Evolutionary conservation across 345 rosid genomes (phyloP).

Genomic region (Aethionema arabicum): DNA sequence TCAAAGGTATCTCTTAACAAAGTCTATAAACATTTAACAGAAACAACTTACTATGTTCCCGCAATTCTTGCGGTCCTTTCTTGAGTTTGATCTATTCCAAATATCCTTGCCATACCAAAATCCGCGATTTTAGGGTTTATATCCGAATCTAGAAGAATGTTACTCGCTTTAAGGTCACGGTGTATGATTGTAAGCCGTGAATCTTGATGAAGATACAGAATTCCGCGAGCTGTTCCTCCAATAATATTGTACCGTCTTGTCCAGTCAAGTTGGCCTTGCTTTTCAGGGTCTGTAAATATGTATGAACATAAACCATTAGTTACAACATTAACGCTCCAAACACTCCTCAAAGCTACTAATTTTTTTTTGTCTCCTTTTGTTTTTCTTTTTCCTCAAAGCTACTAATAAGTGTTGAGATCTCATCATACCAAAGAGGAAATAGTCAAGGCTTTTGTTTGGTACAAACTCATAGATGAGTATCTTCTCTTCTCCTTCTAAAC

Average conservation of each 20-base stretch:
- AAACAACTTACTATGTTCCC: no score
- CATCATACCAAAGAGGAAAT: slow-evolving; percentile 3
- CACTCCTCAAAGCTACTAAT: background rate
- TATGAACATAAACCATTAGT: background rate
- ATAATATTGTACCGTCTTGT: slow-evolving; percentile 37
- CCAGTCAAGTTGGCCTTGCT: slow-evolving; percentile 45
- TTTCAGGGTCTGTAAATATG: slow-evolving; percentile 28
- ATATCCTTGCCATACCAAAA: slow-evolving; percentile 56
- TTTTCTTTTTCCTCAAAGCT: no score
- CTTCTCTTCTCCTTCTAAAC: slow-evolving; percentile 17
- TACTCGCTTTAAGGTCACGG: no score
- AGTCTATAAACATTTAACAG: no score
- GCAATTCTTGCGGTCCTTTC: slow-evolving; percentile 42
- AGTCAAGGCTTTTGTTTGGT: slow-evolving; percentile 16
- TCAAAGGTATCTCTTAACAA: background rate
- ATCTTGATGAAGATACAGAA: slow-evolving; percentile 36
- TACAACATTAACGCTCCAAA: no score
- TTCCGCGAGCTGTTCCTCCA: slow-evolving; percentile 44
- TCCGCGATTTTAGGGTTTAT: slow-evolving; percentile 59
- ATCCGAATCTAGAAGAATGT: background rate
- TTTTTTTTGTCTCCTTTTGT: no score
- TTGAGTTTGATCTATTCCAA: slow-evolving; percentile 32
- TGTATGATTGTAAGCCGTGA: slow-evolving; percentile 23
- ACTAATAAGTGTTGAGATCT: background rate
- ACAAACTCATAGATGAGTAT: slow-evolving; percentile 18